Base-by-base conservation (phyloP, 2,329 filamentous ascomycete genomes). In the Fusarium verticillioides region DNA sequence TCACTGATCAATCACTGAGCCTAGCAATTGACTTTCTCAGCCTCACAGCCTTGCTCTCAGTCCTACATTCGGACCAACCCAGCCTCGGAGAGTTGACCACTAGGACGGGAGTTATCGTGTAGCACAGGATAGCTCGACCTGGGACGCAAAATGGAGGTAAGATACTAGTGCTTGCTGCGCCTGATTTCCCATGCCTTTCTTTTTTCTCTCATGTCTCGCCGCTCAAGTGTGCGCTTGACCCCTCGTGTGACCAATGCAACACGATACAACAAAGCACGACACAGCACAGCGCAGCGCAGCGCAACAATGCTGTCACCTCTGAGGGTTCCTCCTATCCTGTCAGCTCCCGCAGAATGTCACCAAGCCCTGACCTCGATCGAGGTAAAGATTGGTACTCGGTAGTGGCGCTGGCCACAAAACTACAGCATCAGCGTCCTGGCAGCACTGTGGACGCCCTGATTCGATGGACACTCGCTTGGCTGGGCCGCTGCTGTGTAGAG, bases 141-240 rank as follows among this genome's bases (percentile, higher is more conserved):
- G 49, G 39, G 34, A 68, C 50, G 28, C 28, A 66, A 60, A 30
- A 74, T 74, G 72, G 72, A 74, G 72, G 72, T 74, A 75, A 73
- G 70, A 73, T 44, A 58, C 34, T 57, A 39, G 66, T 56, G 23
- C 26, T 52, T 53, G 47, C 46, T 58, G 46, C 58, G 65, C 28
- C 28, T 56, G 60, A 34, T 40, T 40, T 59, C 28, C 36, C 49
- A 32, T 37, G 36, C 26, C 49, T 28, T 49, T 23, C 34, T n/a
- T 40, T 46, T 49, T 47, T 40, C 56, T 46, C 58, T 57, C 54
- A 30, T 34, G 32, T 46, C 36, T 52, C 50, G 34, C 54, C 46
- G 66, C 54, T 63, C 49, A 60, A 66, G 72, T 57, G 49, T 54
- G 61, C 50, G 63, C 50, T 66, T 62, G 72, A 60, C 40, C 68